phyloP scores from a whole-genome alignment of 2,329 filamentous ascomycete species.

The Diplodia intermedia region DNA sequence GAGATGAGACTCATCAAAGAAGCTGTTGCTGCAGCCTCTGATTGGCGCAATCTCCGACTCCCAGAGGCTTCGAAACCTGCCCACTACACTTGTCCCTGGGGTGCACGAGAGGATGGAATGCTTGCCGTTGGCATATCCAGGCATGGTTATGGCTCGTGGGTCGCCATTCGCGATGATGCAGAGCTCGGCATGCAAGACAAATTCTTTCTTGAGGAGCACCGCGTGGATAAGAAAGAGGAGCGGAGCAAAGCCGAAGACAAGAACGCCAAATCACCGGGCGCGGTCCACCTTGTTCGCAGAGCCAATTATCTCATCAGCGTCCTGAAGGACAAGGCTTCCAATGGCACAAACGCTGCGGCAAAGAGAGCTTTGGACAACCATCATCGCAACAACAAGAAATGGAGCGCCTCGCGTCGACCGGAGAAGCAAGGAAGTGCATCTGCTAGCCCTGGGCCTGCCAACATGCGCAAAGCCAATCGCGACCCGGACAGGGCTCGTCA shows the following conservation, averaged over 20 bases:
- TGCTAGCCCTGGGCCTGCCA: conserved; percentile 71
- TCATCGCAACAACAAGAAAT: conserved; percentile 91
- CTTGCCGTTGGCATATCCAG: conserved; percentile 90
- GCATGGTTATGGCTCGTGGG: conserved; percentile 96
- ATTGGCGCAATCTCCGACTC: conserved; percentile 82
- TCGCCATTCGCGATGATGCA: conserved; percentile 87
- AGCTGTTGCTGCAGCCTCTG: conserved; percentile 67
- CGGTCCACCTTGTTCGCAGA: conserved; percentile 92
- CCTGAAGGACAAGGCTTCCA: conserved; percentile 77
- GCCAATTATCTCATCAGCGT: conserved; percentile 97
- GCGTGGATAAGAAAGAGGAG: conserved; percentile 97
- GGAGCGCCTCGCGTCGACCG: conserved; percentile 58
- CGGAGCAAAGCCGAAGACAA: conserved; percentile 75
- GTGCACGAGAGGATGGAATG: conserved; percentile 94
- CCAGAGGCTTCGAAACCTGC: conserved; percentile 91
- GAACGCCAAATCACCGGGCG: conserved; percentile 88
- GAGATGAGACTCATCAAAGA: conserved; percentile 86
- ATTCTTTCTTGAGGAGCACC: conserved; percentile 95
- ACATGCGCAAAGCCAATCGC: conserved; percentile 46
- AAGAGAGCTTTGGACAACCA: conserved; percentile 89
- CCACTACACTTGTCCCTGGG: conserved; percentile 91
- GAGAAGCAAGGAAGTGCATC: conserved; percentile 67
- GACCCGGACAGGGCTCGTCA: conserved; percentile 48
- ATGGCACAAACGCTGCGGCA: conserved; percentile 70
- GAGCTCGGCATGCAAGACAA: conserved; percentile 88